Evolutionary conservation across 2,329 filamentous ascomycete species (phyloP).

Genomic region (Stagonosporopsis rhizophila): DNA sequence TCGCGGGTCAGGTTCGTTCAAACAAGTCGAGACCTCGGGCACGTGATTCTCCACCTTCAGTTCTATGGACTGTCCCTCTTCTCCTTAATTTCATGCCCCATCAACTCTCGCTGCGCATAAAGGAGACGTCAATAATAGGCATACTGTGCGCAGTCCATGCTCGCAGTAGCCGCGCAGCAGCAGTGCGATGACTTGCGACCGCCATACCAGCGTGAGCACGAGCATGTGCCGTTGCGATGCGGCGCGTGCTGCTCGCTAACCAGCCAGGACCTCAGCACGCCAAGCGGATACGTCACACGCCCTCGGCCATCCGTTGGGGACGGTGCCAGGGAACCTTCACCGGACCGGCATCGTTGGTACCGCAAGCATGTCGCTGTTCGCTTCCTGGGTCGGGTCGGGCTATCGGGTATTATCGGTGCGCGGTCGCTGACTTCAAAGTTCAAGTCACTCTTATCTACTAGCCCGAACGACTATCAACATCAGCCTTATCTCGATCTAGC

Average conservation of each 20-base stretch:
- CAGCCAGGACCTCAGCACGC: conserved; percentile 3
- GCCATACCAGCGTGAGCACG: not conserved
- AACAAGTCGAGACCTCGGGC: not conserved
- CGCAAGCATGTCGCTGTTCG: conserved; percentile 4
- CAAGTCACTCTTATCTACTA: conserved; percentile 19
- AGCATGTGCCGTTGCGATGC: conserved; percentile 1
- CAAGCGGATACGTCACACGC: conserved; percentile 14
- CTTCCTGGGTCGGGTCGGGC: conserved; percentile 8
- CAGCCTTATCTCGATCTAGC: conserved; percentile 20
- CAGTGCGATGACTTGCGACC: not conserved
- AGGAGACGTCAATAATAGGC: conserved; percentile 20
- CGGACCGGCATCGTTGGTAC: conserved; percentile 4
- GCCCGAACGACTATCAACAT: conserved; percentile 17
- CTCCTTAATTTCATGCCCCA: conserved; percentile 34
- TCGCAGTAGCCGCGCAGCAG: not conserved
- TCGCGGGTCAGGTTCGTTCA: not conserved
- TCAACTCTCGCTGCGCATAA: conserved; percentile 29
- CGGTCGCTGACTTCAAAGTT: conserved; percentile 14
- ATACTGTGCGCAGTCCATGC: not conserved
- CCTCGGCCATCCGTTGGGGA: conserved; percentile 5
- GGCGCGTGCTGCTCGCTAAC: conserved; percentile 18
- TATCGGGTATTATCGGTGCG: conserved; percentile 17
- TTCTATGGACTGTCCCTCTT: conserved; percentile 6
- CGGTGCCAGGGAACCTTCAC: not conserved
- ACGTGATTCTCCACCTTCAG: conserved; percentile 14